Conservation (phyloP, 2,329 filamentous ascomycete species). For the Xylariomycetidae sp. region DNA sequence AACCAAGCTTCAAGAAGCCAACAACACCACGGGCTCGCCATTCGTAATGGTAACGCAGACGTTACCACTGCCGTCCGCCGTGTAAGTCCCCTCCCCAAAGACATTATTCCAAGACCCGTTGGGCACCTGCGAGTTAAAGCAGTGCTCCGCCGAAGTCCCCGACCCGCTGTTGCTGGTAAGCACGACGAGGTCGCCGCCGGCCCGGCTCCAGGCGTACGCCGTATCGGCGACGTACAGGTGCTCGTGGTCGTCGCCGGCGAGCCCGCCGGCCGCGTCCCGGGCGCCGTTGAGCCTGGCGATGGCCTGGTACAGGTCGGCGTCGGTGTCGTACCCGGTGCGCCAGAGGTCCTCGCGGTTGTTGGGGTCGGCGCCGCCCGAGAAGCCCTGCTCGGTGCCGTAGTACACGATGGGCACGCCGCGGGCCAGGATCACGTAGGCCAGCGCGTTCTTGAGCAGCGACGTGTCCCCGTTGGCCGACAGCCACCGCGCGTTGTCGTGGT, state of each 20-base stretch:
- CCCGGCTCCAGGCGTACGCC: slow-evolving; percentile 42
- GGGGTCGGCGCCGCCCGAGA: slow-evolving; percentile 40
- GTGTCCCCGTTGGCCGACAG: slow-evolving; percentile 46
- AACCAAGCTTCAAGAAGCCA: too few relatives aligned
- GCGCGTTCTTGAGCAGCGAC: slow-evolving; percentile 54
- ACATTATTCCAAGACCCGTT: slow-evolving; percentile 36
- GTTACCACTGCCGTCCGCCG: slow-evolving; percentile 34
- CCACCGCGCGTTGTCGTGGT: slow-evolving; percentile 55
- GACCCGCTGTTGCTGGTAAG: slow-evolving; percentile 40
- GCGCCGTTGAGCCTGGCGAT: slow-evolving; percentile 41
- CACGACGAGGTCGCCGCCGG: slow-evolving; percentile 37
- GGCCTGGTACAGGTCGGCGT: slow-evolving; percentile 43
- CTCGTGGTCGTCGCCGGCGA: slow-evolving; percentile 39
- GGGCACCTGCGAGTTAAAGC: slow-evolving; percentile 35
- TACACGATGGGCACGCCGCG: slow-evolving; percentile 63
- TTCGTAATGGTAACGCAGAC: slow-evolving; percentile 37
- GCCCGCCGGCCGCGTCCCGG: slow-evolving; percentile 39
- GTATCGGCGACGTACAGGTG: slow-evolving; percentile 37
- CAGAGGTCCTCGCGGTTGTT: slow-evolving; percentile 56
- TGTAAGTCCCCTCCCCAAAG: slow-evolving; percentile 31
- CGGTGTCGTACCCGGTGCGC: slow-evolving; percentile 45
- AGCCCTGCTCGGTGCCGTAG: slow-evolving; percentile 62
- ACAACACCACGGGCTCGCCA: slow-evolving; percentile 38
- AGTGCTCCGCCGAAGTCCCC: slow-evolving; percentile 33
- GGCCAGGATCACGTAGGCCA: slow-evolving; percentile 56